Percentiles rank a stretch among this genome's conserved stretches.
Conservation (phyloP, 2,329 filamentous ascomycete genomes). For the Ceratocystiopsis minuta region DNA sequence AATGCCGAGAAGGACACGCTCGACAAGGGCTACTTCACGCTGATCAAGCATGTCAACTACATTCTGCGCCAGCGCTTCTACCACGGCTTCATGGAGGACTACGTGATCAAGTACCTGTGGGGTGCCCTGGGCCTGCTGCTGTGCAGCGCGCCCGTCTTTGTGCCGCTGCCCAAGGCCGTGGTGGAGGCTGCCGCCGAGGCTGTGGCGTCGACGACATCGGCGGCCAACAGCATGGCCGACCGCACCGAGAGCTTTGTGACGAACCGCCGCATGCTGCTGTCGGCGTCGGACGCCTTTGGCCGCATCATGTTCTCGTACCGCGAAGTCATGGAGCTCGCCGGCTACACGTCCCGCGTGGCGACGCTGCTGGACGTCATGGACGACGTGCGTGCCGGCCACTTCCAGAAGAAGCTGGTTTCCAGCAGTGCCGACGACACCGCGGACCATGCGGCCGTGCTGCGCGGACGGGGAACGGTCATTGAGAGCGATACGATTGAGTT, state of each 20-base stretch:
- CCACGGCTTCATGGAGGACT: slow-evolving; percentile 99
- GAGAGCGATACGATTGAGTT: slow-evolving; percentile 78
- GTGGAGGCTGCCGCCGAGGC: slow-evolving; percentile 11
- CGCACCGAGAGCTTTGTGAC: slow-evolving; percentile 72
- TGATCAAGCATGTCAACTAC: slow-evolving; percentile 98
- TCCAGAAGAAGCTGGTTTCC: slow-evolving; percentile 91
- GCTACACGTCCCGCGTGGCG: slow-evolving; percentile 84
- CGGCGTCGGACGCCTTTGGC: slow-evolving; percentile 87
- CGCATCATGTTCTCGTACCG: slow-evolving; percentile 97
- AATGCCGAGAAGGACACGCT: slow-evolving; percentile 89
- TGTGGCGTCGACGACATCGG: neutral
- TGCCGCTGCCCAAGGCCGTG: slow-evolving; percentile 65
- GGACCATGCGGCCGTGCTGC: slow-evolving; percentile 65
- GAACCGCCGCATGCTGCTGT: slow-evolving; percentile 78
- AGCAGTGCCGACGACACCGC: slow-evolving; percentile 68
- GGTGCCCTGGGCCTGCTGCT: slow-evolving; percentile 79
- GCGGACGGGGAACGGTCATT: slow-evolving; percentile 61
- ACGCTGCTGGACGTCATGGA: slow-evolving; percentile 85
- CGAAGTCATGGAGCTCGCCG: slow-evolving; percentile 87
- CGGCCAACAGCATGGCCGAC: slow-evolving; percentile 43
- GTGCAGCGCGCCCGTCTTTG: slow-evolving; percentile 89
- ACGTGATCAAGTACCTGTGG: slow-evolving; percentile 99
- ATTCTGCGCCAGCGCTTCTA: slow-evolving; percentile 82
- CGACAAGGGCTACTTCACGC: slow-evolving; percentile 95
- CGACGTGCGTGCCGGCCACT: slow-evolving; percentile 75